These are phyloP conservation scores for Acer negundo DNA, from an alignment of 345 rosid genomes.

Conservation along the genomic window DNA sequence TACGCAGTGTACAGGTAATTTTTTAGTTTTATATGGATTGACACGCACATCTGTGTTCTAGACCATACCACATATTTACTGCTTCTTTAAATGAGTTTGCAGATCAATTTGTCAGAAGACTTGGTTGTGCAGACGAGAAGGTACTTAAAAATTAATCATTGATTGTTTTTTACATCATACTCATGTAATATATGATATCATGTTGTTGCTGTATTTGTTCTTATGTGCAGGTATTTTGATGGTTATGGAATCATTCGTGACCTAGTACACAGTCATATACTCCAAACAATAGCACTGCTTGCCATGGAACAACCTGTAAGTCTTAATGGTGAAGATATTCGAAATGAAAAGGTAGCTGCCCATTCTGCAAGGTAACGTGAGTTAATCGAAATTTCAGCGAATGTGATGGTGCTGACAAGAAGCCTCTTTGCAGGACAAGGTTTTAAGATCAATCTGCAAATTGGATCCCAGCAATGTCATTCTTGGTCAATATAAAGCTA, in stretches of 20 bases:
- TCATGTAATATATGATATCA: conserved; percentile 11
- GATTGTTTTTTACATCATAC: conserved; percentile 14
- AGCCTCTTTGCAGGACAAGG: conserved; percentile 59
- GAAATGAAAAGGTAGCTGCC: conserved; percentile 64
- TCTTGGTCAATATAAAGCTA: conserved; percentile 75
- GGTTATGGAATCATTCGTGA: conserved; percentile 81
- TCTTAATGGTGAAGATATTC: conserved; percentile 81
- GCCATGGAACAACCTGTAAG: conserved; percentile 87
- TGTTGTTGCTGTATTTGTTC: neutral
- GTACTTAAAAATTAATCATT: conserved; percentile 28
- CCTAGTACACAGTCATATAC: conserved; percentile 72
- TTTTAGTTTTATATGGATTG: neutral
- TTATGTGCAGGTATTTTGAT: conserved; percentile 59
- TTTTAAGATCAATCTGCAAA: conserved; percentile 61
- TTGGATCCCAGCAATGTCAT: conserved; percentile 56
- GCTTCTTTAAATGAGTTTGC: conserved; percentile 27
- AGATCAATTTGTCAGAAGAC: conserved; percentile 73
- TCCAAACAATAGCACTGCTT: conserved; percentile 76
- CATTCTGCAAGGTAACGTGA: neutral
- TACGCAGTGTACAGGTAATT: conserved; percentile 61
- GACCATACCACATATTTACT: conserved; percentile 17
- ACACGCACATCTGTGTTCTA: conserved; percentile 4
- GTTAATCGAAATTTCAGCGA: neutral
- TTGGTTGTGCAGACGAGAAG: conserved; percentile 43
- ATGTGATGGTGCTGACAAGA: neutral